These are phyloP conservation scores for Talaromyces piceae DNA, from an alignment of 2,329 filamentous ascomycete genomes.

Conservation along the genomic window DNA sequence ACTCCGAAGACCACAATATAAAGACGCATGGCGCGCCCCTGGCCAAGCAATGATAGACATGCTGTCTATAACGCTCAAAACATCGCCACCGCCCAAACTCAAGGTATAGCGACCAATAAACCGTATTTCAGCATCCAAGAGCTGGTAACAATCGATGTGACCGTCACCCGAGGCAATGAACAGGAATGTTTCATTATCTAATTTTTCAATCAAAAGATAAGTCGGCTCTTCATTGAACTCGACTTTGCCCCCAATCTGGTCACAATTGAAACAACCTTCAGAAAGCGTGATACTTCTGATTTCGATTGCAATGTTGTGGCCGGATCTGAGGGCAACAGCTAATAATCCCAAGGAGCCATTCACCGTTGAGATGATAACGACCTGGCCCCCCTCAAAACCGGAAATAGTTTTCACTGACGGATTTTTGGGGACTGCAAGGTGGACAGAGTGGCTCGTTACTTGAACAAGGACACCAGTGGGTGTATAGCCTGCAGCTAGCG, in stretches of 20 bases:
- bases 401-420: slow-evolving; percentile 16
- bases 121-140: slow-evolving; percentile 17
- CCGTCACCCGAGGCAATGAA: slow-evolving; percentile 36
- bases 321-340: slow-evolving; percentile 20
- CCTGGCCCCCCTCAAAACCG: slow-evolving; percentile 17
- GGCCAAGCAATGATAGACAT: slow-evolving; percentile 20
- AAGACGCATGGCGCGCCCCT: slow-evolving; percentile 13
- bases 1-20: slow-evolving; percentile 42
- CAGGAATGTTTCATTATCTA: slow-evolving; percentile 22
- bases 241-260: slow-evolving; percentile 18
- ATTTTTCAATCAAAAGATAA: slow-evolving; percentile 25
- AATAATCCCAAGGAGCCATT: slow-evolving; percentile 23
- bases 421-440: slow-evolving; percentile 21
- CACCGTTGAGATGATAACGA: slow-evolving; percentile 24
- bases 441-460: slow-evolving; percentile 33
- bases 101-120: slow-evolving; percentile 20
- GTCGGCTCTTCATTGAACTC: slow-evolving; percentile 28
- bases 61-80: slow-evolving; percentile 30
- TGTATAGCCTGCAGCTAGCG: slow-evolving; percentile 37
- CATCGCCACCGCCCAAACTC: slow-evolving; percentile 18
- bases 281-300: slow-evolving; percentile 18
- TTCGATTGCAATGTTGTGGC: slow-evolving; percentile 21
- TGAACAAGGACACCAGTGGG: slow-evolving; percentile 32
- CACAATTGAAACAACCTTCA: slow-evolving; percentile 15
- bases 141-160: slow-evolving; percentile 25